Conservation (phyloP, 2,329 filamentous ascomycete species). For the Zymoseptoria pseudotritici region DNA sequence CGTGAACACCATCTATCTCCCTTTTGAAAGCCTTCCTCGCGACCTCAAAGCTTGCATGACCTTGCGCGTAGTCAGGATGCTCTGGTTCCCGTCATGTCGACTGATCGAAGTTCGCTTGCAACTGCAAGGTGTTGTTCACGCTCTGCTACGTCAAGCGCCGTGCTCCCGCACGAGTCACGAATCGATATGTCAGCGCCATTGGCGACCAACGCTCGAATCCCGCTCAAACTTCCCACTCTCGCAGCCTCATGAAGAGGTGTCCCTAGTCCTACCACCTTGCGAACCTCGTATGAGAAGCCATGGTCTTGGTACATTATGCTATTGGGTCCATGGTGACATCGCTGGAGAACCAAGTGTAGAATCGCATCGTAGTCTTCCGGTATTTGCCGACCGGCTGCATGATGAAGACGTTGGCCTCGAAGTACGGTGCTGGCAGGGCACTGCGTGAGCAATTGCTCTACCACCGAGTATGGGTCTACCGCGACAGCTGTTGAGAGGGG, state of each 20-base stretch:
- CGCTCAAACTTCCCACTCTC: conserved; percentile 4
- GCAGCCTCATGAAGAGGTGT: conserved; percentile 13
- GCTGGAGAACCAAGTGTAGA: conserved; percentile 8
- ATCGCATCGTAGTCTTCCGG: conserved; percentile 6
- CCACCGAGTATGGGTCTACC: conserved; percentile 2
- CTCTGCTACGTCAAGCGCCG: conserved; percentile 10
- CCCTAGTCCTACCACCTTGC: conserved; percentile 9
- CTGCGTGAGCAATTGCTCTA: conserved; percentile 8
- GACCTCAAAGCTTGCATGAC: too few species aligned
- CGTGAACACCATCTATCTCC: too few species aligned
- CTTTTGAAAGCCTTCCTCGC: too few species aligned
- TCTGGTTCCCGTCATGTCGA: too few species aligned
- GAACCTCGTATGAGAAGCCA: conserved; percentile 10
- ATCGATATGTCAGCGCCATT: conserved; percentile 6
- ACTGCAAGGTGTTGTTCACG: too few species aligned
- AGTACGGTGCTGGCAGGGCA: conserved; percentile 2
- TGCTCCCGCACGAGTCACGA: conserved; percentile 7
- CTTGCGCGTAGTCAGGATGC: too few species aligned
- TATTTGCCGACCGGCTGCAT: conserved; percentile 1
- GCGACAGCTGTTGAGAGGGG: conserved; percentile 10
- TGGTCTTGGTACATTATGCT: conserved; percentile 11
- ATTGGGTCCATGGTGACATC: conserved; percentile 5
- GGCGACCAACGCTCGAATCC: conserved; percentile 3
- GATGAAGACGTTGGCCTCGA: conserved; percentile 7
- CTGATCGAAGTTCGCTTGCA: too few species aligned